phyloP scores from a whole-genome alignment of 306 rosid genomes.

The Pyrus pyrifolia region DNA sequence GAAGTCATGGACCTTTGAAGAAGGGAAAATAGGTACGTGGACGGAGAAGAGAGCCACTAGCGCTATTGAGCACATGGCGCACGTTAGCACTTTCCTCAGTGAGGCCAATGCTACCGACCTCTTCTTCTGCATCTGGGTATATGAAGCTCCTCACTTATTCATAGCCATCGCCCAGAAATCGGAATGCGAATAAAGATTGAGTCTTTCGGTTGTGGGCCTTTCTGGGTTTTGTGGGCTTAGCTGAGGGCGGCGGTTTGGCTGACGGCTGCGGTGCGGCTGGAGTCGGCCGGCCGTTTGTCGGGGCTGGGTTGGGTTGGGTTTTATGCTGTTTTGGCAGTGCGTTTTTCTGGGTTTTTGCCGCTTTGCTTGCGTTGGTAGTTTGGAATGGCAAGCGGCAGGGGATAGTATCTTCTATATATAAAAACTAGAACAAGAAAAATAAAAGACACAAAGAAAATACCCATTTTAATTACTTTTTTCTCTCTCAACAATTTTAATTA shows the following conservation, averaged over 20 bases:
- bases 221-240: neutral
- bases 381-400: neutral
- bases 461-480: too few relatives aligned
- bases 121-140: conserved; percentile 58
- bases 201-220: neutral
- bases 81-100: conserved; percentile 56
- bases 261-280: neutral
- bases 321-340: neutral
- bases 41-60: conserved; percentile 48
- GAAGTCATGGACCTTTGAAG: conserved; percentile 48
- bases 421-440: neutral
- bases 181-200: neutral
- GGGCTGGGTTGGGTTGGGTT: neutral
- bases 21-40: conserved; percentile 53
- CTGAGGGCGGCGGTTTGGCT: neutral
- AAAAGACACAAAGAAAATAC: neutral
- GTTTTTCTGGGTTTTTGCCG: conserved; percentile 3
- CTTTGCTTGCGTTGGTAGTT: conserved; percentile 2
- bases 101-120: conserved; percentile 32
- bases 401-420: neutral
- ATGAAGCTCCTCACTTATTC: neutral
- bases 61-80: conserved; percentile 50
- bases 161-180: neutral
- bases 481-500: neutral
- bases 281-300: neutral